Base-by-base conservation (phyloP, 2,329 filamentous ascomycete genomes). In the Didymella glomerata region DNA sequence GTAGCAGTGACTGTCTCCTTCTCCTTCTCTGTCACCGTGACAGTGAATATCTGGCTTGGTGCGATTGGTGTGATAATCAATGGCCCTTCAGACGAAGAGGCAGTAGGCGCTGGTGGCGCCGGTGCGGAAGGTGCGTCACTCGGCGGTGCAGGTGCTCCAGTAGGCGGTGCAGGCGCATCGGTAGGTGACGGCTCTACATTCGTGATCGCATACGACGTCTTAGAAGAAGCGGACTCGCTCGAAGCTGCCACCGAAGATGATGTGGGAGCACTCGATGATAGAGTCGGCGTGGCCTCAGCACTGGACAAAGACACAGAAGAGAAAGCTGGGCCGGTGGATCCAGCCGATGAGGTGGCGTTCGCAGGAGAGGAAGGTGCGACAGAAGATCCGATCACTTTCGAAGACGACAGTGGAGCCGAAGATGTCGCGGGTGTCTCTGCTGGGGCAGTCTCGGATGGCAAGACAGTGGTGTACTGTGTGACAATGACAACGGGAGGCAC, bases 61-160 rank as follows among this genome's bases (percentile, higher is more conserved):
- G 70, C 63, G 50, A 76, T 75, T 3, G 71, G 72, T 18, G 70
- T 74, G 13, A 75, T 70, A 30, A 76, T 69, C n/a, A 76, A 40
- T 6, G 68, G 68, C 2, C 67, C 66, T 42, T 70, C 68, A 0
- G 72, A 70, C 11, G 61, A 38, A 11, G 57, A 49, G 4, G 30
- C 28, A 22, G 65, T 53, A 5, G 68, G 54, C 3, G 54, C 55
- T 8, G 54, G 54, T 14, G 54, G 54, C 14, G 50, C 53, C 47
- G 51, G 51, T 28, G 42, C 25, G 57, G 34, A 22, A 16, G 48
- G 44, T 10, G 41, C 40, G 4, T 42, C 48, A 8, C 50, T 60
- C n/a, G 57, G 36, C n/a, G 53, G 49, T 52, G 61, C 24, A 4
- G 50, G 40, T 18, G 46, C 40, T 10, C 28, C 47, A 5, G 45